phyloP scores from a whole-genome alignment of 202 grass and related monocot genomes.

The Setaria italica region DNA sequence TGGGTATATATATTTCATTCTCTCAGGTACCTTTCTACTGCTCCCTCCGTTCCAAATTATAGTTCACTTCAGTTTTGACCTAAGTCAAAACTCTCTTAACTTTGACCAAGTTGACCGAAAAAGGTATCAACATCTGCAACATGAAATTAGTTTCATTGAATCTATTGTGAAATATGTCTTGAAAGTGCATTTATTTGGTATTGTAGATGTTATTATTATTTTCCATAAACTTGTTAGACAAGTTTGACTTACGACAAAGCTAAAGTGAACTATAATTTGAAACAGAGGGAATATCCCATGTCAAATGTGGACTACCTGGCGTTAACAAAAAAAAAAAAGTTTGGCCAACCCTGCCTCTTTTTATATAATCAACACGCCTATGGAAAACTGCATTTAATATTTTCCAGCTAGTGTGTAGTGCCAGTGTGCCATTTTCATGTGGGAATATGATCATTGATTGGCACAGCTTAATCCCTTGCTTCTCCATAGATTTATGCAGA shows the following conservation, averaged over 20 bases:
- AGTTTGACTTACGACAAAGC: no score
- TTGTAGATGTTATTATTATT: no score
- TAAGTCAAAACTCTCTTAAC: no score
- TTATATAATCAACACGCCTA: not conserved
- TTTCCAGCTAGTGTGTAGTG: not conserved
- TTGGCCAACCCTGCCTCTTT: not conserved
- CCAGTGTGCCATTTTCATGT: not conserved
- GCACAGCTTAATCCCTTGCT: not conserved
- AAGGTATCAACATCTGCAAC: no score
- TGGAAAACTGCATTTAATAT: constrained; percentile 40
- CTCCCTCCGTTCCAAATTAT: no score
- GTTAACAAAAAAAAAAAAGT: not conserved
- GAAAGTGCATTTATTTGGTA: no score
- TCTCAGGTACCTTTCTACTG: not conserved
- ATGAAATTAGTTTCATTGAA: no score
- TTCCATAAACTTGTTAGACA: no score
- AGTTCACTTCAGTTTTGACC: no score
- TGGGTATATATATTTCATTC: not conserved
- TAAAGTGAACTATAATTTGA: no score
- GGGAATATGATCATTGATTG: constrained; percentile 16
- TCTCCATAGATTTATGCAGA: constrained; percentile 9
- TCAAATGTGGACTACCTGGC: not conserved
- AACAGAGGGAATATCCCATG: not conserved
- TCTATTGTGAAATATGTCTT: no score
- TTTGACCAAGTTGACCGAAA: no score